A percentile compares a stretch with the other conserved stretches of the same genome.
These are phyloP conservation scores for Fusarium setosum DNA, from an alignment of 2,329 filamentous ascomycete genomes.

Conservation along the genomic window DNA sequence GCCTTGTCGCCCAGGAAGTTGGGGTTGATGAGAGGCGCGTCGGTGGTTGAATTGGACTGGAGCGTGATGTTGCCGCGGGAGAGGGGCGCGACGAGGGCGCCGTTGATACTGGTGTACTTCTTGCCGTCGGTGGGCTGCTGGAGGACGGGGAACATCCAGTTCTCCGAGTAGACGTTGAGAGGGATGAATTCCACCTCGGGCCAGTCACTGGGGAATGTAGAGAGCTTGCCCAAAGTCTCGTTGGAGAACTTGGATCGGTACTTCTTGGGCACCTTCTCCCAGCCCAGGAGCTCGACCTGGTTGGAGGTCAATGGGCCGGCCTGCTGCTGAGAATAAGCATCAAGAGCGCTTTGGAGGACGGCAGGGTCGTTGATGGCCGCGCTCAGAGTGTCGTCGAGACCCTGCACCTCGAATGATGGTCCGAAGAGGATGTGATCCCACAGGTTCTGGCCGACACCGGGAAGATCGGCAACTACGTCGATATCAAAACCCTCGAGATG, in stretches of 20 bases:
- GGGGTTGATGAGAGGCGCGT: slow-evolving; percentile 57
- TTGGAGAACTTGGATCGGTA: slow-evolving; percentile 30
- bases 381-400: slow-evolving; percentile 39
- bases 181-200: slow-evolving; percentile 49
- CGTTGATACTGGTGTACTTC: slow-evolving; percentile 40
- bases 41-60: slow-evolving; percentile 45
- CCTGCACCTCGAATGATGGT: slow-evolving; percentile 27
- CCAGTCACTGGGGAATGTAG: slow-evolving; percentile 46
- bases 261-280: slow-evolving; percentile 41
- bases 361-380: slow-evolving; percentile 29
- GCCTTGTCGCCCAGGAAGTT: slow-evolving; percentile 56
- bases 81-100: slow-evolving; percentile 51
- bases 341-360: slow-evolving; percentile 24
- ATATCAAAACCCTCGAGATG: slow-evolving; percentile 21
- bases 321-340: slow-evolving; percentile 23
- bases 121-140: slow-evolving; percentile 33
- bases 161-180: slow-evolving; percentile 33
- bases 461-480: slow-evolving; percentile 18
- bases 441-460: slow-evolving; percentile 36
- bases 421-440: slow-evolving; percentile 37
- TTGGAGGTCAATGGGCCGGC: slow-evolving; percentile 38
- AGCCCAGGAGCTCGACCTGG: slow-evolving; percentile 38
- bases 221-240: slow-evolving; percentile 29
- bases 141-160: slow-evolving; percentile 32
- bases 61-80: slow-evolving; percentile 59